Percentiles rank a stretch among this genome's conserved stretches.
phyloP scores from a whole-genome alignment of 768 basidiomycete genomes.

The Agaricus bisporus region DNA sequence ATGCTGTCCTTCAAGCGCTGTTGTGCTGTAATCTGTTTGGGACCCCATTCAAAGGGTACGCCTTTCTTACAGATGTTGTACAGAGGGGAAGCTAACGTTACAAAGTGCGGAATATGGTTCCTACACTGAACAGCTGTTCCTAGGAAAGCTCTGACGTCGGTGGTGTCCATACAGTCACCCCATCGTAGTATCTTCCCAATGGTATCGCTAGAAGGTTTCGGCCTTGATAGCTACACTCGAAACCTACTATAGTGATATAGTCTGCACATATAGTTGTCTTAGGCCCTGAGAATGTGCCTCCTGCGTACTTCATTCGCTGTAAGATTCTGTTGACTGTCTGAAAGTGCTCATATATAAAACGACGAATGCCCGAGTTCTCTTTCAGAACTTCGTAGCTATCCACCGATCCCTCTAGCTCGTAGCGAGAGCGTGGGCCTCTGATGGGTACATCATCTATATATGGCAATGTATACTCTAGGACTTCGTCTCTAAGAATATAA shows the following conservation, averaged over 20 bases:
- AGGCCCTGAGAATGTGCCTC: conserved; percentile 22
- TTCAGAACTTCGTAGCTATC: background rate
- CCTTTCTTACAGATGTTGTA: conserved; percentile 19
- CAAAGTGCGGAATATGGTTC: conserved; percentile 22
- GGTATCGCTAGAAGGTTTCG: conserved; percentile 21
- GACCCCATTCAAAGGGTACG: conserved; percentile 14
- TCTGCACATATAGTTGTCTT: conserved; percentile 15
- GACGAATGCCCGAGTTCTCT: conserved; percentile 11
- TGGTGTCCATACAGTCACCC: conserved; percentile 14
- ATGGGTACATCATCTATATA: conserved; percentile 22
- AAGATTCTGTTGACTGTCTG: conserved; percentile 27
- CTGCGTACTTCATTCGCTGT: conserved; percentile 21
- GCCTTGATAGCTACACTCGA: conserved; percentile 24
- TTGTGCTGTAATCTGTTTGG: background rate
- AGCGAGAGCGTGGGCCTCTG: conserved; percentile 18
- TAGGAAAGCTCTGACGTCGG: conserved; percentile 19
- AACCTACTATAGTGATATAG: conserved; percentile 24
- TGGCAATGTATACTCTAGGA: conserved; percentile 15
- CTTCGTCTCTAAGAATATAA: conserved; percentile 25
- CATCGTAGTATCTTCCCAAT: conserved; percentile 21
- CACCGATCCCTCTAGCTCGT: conserved; percentile 2
- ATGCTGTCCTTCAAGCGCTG: background rate
- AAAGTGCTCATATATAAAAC: conserved; percentile 34
- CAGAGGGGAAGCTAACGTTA: conserved; percentile 11
- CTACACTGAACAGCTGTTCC: conserved; percentile 15